Conservation (phyloP, 1,284 basidiomycete genomes). For the Naganishia liquefaciens region DNA sequence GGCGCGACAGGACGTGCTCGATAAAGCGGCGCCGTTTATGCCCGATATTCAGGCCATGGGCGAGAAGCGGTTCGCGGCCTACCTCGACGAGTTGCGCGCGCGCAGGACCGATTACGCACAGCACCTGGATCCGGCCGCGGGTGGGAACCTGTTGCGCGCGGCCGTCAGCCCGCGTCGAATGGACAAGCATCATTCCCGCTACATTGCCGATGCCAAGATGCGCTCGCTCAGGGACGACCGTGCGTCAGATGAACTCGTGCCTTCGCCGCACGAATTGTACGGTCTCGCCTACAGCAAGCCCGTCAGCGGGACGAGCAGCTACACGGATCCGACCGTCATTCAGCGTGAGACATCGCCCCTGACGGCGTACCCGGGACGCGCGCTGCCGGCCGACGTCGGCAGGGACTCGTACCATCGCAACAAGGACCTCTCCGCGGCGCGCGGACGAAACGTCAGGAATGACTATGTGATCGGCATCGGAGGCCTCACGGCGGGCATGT, state of each 20-base stretch:
- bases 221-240: slow-evolving; percentile 22
- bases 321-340: slow-evolving; percentile 25
- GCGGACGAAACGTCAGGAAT: background rate
- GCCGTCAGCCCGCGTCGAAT: slow-evolving; percentile 15
- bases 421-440: background rate
- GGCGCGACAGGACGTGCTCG: slow-evolving; percentile 13
- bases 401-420: slow-evolving; percentile 22
- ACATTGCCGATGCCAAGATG: slow-evolving; percentile 28
- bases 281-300: slow-evolving; percentile 47
- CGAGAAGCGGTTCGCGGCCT: slow-evolving; percentile 44
- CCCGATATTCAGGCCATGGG: slow-evolving; percentile 51
- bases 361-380: slow-evolving; percentile 12
- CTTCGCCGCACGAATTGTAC: slow-evolving; percentile 41
- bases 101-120: slow-evolving; percentile 36
- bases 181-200: slow-evolving; percentile 35
- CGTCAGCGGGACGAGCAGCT: slow-evolving; percentile 21
- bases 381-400: slow-evolving; percentile 25
- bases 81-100: slow-evolving; percentile 42
- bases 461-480: slow-evolving; percentile 47
- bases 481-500: slow-evolving; percentile 43
- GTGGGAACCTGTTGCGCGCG: slow-evolving; percentile 18
- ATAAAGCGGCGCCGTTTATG: slow-evolving; percentile 32
- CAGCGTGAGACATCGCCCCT: slow-evolving; percentile 27
- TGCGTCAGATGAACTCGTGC: slow-evolving; percentile 24
- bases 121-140: slow-evolving; percentile 7